Evolutionary conservation across 192 early-diverging fungal species (phyloP).

Genomic region (Linnemannia hyalina): DNA sequence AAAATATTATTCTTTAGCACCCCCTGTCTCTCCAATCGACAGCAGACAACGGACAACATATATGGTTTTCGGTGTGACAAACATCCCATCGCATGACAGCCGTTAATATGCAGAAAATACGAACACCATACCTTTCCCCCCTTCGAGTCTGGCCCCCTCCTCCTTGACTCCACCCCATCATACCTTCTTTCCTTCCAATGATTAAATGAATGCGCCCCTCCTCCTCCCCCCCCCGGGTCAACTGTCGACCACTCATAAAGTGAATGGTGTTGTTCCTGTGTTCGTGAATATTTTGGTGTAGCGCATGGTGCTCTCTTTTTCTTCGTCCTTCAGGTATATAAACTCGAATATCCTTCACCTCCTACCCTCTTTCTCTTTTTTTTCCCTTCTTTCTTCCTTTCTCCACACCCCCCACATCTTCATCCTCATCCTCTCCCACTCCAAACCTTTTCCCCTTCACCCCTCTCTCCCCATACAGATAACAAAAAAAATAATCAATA

Average conservation of each 20-base stretch:
- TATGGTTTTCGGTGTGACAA: not conserved
- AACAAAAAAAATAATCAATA: slow-evolving; percentile 5
- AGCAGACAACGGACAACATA: not conserved
- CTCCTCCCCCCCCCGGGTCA: not conserved
- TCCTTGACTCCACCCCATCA: not conserved
- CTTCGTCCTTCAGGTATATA: not conserved
- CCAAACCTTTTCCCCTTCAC: not conserved
- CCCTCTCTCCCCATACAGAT: not conserved
- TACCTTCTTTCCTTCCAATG: not conserved
- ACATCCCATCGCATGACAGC: slow-evolving; percentile 1
- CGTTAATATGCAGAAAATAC: not conserved
- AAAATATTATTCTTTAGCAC: not conserved
- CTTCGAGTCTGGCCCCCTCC: not conserved
- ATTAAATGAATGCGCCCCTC: no score
- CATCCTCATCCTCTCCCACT: not conserved
- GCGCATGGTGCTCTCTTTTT: slow-evolving; percentile 1
- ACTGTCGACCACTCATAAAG: not conserved
- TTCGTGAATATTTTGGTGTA: not conserved
- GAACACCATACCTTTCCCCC: not conserved
- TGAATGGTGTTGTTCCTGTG: not conserved
- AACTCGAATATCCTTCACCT: not conserved
- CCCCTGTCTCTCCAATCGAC: not conserved
- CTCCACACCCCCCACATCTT: slow-evolving; percentile 15
- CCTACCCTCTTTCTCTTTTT: slow-evolving; percentile 1
- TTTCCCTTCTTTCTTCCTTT: not conserved